phyloP scores from a whole-genome alignment of 352 stramenopile genomes.

The Phytopythium litorale region DNA sequence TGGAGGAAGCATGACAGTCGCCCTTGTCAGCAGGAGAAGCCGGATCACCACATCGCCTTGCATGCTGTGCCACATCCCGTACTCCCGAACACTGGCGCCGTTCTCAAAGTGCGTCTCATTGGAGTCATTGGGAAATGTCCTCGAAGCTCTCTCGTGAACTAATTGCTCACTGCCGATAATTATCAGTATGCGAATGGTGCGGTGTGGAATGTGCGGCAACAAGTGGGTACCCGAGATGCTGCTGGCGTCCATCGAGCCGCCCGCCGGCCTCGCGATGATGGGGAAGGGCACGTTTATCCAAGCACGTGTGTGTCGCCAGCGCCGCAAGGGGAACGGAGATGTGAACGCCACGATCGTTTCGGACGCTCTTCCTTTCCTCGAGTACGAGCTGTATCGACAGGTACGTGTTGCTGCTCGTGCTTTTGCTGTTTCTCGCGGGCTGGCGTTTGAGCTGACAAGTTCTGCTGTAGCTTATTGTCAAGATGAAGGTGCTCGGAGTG shows the following conservation, averaged over 20 bases:
- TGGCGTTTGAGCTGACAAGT: background rate
- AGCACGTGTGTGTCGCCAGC: constrained; percentile 92
- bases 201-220: constrained; percentile 94
- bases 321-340: constrained; percentile 91
- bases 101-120: constrained; percentile 87
- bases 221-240: constrained; percentile 98
- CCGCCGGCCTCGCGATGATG: constrained; percentile 78
- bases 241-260: constrained; percentile 87
- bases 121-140: background rate
- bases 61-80: constrained; percentile 96
- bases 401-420: constrained; percentile 22
- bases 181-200: constrained; percentile 95
- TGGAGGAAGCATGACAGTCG: background rate
- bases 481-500: constrained; percentile 92
- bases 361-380: constrained; percentile 96
- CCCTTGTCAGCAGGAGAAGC: constrained; percentile 26
- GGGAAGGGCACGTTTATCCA: constrained; percentile 95
- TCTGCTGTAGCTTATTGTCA: constrained; percentile 63
- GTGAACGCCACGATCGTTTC: constrained; percentile 95
- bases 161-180: constrained; percentile 2
- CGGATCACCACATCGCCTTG: constrained; percentile 75
- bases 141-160: background rate
- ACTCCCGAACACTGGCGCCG: constrained; percentile 92
- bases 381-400: constrained; percentile 98
- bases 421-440: background rate